Percentiles rank a stretch among this genome's conserved stretches.
Conservation (phyloP, 116 monocot species). For the Papilionanthe hybrid region DNA sequence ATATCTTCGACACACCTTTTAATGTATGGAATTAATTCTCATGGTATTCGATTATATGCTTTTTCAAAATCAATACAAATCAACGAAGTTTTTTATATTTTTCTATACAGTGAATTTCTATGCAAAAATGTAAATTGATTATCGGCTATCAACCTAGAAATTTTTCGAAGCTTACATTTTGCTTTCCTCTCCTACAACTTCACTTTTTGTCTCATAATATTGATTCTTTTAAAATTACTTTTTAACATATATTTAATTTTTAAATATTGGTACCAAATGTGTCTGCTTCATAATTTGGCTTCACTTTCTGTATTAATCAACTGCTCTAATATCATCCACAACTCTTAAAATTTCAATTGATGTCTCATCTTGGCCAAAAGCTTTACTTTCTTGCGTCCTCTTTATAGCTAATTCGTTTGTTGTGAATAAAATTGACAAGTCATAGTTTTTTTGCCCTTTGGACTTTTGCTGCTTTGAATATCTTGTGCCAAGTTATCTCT, state of each 20-base stretch:
- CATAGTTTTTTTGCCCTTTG: too few species aligned
- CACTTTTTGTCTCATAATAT: neutral
- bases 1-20: neutral
- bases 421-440: neutral
- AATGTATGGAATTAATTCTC: neutral
- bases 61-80: neutral
- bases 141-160: neutral
- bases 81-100: neutral
- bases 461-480: too few species aligned
- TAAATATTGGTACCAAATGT: slow-evolving; percentile 1
- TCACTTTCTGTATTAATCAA: neutral
- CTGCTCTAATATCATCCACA: neutral
- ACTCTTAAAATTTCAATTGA: neutral
- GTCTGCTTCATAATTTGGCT: neutral
- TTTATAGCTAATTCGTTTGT: neutral
- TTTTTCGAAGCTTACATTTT: neutral
- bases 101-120: neutral
- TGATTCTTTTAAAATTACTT: neutral
- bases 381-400: neutral
- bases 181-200: neutral
- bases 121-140: neutral
- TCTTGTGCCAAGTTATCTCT: too few species aligned
- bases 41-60: neutral
- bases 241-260: neutral
- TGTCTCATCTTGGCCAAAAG: neutral